Base-by-base conservation (phyloP, 768 basidiomycete genomes). In the Suillus clintonianus region DNA sequence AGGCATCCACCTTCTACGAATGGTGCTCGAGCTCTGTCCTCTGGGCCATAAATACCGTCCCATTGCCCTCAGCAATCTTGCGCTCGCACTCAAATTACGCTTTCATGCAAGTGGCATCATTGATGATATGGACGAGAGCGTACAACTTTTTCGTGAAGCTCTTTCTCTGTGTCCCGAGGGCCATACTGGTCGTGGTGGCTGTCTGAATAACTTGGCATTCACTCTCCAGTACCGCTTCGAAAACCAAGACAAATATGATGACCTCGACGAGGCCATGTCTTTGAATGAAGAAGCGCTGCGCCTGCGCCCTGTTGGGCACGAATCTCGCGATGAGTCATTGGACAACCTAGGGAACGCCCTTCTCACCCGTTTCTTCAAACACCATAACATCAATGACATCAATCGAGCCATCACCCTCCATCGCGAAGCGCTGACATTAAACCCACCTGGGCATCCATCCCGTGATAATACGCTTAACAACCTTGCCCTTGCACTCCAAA, bases 271-370 rank as follows among this genome's bases (percentile, higher is more conserved):
- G 37, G 70, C 63, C 17, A 60, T 60, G 32, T 2, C 19, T 24
- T 22, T 24, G 4, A 8, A 47, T 1, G 0, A 34, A 36, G 32
- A 30, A 24, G 42, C 14, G 14, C 42, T 48, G 37, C 13, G 17
- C 24, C 15, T 32, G 56, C 22, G 24, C 15, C 56, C 68, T 45
- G 34, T 37, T 14, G 53, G 41, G 43, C 59, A 69, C 51, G 55
- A 64, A 13, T 2, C 5, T 39, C 45, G 51, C 4, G 2, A 24
- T n/a, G 0, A 5, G 2, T 55, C 47, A 19, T 61, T 71, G 24
- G 59, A 36, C 42, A 65, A 67, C 61, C 67, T 71, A 15, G 65
- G 63, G 1, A 36, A n/a, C 61, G 60, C 65, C 8, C 47, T 71
- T 14, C 7, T 2, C 30, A n/a, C 0, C 24, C 54, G 69, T 9